phyloP scores from a whole-genome alignment of 805 yeast species.

The Dipodascus geniculatus region DNA sequence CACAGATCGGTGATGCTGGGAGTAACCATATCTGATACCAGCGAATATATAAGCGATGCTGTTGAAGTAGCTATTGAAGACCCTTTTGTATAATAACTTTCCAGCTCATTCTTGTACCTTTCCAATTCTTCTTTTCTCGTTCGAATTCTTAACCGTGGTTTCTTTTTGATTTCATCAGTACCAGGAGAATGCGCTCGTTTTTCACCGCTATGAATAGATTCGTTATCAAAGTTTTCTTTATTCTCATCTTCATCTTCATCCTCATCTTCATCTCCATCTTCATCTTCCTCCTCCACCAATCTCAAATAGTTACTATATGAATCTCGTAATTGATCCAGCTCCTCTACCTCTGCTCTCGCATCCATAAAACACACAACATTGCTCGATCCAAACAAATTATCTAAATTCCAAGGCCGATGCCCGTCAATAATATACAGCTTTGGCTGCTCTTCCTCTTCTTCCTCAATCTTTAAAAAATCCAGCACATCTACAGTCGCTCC shows the following conservation, averaged over 20 bases:
- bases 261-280: conserved; percentile 17
- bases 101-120: conserved; percentile 27
- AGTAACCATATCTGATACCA: conserved; percentile 74
- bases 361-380: conserved; percentile 75
- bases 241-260: conserved; percentile 4
- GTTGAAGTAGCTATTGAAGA: conserved; percentile 63
- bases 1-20: conserved; percentile 59
- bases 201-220: conserved; percentile 2
- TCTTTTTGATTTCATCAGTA: conserved; percentile 13
- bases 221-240: background rate
- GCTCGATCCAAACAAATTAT: conserved; percentile 77
- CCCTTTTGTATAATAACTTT: conserved; percentile 75
- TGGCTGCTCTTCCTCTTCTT: conserved; percentile 27
- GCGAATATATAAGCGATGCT: conserved; percentile 68
- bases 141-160: conserved; percentile 7
- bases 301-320: background rate
- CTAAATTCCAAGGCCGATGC: conserved; percentile 93
- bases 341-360: conserved; percentile 53
- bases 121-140: background rate
- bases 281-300: conserved; percentile 9
- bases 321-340: conserved; percentile 25
- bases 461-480: conserved; percentile 32
- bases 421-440: conserved; percentile 79
- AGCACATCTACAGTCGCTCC: conserved; percentile 87
- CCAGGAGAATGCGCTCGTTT: conserved; percentile 20